These are phyloP conservation scores for Phytophthora cryptogea DNA, from an alignment of 352 stramenopile genomes.

Conservation along the genomic window DNA sequence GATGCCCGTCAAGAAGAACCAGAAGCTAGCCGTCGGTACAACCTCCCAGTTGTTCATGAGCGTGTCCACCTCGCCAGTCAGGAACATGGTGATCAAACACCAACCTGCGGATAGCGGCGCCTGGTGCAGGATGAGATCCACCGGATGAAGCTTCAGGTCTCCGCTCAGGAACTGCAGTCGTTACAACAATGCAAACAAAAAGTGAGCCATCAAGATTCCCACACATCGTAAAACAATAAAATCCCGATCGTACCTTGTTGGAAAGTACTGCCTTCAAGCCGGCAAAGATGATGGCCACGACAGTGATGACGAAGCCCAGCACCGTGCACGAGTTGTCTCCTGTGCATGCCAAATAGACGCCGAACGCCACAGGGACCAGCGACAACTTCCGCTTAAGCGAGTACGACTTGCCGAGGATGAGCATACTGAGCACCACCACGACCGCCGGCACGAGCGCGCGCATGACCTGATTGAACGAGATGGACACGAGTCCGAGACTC, in stretches of 20 bases:
- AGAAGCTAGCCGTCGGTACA: slow-evolving; percentile 57
- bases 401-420: slow-evolving; percentile 81
- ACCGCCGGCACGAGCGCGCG: slow-evolving; percentile 81
- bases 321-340: slow-evolving; percentile 91
- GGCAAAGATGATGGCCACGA: slow-evolving; percentile 89
- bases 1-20: slow-evolving; percentile 87
- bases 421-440: slow-evolving; percentile 79
- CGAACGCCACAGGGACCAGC: slow-evolving; percentile 79
- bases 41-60: slow-evolving; percentile 71
- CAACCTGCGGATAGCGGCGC: slow-evolving; percentile 91
- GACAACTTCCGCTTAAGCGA: slow-evolving; percentile 75
- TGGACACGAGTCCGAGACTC: slow-evolving; percentile 91
- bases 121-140: slow-evolving; percentile 94
- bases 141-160: slow-evolving; percentile 92
- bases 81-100: slow-evolving; percentile 83
- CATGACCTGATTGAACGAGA: slow-evolving; percentile 97
- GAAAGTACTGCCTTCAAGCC: slow-evolving; percentile 93
- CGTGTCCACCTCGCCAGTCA: slow-evolving; percentile 74
- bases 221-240: background rate
- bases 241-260: slow-evolving; percentile 61
- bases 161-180: slow-evolving; percentile 84
- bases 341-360: slow-evolving; percentile 82
- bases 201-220: slow-evolving; percentile 6
- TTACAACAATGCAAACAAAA: slow-evolving; percentile 6
- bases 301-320: slow-evolving; percentile 90